phyloP scores from a whole-genome alignment of 75 land plant genomes.

The Ceratopteris richardii region DNA sequence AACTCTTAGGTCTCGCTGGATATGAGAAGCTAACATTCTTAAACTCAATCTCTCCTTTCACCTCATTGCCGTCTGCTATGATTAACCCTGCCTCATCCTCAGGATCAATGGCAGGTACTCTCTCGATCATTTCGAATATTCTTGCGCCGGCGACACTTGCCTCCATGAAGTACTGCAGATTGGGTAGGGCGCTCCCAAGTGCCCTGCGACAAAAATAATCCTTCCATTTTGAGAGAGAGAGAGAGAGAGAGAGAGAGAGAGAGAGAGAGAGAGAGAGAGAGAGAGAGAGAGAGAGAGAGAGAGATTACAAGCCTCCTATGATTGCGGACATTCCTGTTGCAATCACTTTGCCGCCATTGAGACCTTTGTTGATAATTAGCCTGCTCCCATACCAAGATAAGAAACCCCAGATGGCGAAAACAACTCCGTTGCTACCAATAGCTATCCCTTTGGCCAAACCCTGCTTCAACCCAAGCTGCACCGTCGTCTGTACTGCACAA shows the following conservation, averaged over 20 bases:
- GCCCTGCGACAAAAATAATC: conserved; percentile 33
- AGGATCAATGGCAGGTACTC: conserved; percentile 18
- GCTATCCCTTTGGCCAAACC: conserved; percentile 80
- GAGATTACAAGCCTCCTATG: conserved; percentile 51
- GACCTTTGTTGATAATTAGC: conserved; percentile 46
- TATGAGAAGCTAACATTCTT: conserved; percentile 50
- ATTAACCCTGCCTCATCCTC: conserved; percentile 11
- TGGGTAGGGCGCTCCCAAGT: conserved; percentile 75
- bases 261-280: too few species aligned
- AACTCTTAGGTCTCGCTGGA: conserved; percentile 25
- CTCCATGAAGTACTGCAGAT: conserved; percentile 60
- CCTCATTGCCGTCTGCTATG: conserved; percentile 14
- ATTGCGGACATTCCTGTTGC: conserved; percentile 71
- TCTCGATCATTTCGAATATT: conserved; percentile 31
- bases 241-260: too few species aligned
- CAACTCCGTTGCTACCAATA: conserved; percentile 48
- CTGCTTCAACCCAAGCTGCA: conserved; percentile 52
- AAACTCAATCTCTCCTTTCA: conserved; percentile 42
- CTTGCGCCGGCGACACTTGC: conserved; percentile 65
- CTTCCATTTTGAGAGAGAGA: too few species aligned
- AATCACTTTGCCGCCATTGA: conserved; percentile 61
- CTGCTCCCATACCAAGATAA: conserved; percentile 68
- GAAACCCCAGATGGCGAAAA: conserved; percentile 72
- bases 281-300: too few species aligned
- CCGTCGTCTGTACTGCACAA: conserved; percentile 28